Percentiles rank a stretch among this genome's conserved stretches.
These are phyloP conservation scores for Pichia rugopelliculosa DNA, from an alignment of 805 yeast genomes.

Conservation along the genomic window DNA sequence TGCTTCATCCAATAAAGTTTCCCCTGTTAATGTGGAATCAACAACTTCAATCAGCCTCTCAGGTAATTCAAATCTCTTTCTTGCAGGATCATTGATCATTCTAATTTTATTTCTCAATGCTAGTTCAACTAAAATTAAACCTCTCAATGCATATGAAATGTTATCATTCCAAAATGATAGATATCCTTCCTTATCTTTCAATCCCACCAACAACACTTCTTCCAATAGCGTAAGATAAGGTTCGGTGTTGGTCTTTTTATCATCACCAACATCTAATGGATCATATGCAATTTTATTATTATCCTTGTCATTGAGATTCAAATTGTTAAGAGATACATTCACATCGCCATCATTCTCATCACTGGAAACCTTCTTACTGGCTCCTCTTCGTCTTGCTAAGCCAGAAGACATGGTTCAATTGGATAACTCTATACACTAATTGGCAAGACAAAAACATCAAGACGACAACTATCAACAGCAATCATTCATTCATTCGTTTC, in stretches of 20 bases:
- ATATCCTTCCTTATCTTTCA: conserved; percentile 94
- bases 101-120: conserved; percentile 86
- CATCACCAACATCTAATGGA: conserved; percentile 53
- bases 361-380: background rate
- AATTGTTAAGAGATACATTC: background rate
- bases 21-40: conserved; percentile 86
- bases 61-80: conserved; percentile 79
- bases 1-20: conserved; percentile 89
- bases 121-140: conserved; percentile 85
- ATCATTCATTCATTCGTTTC: background rate
- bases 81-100: conserved; percentile 85
- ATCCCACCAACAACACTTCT: conserved; percentile 86
- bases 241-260: conserved; percentile 30
- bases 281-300: conserved; percentile 70
- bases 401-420: background rate
- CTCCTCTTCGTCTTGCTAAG: background rate
- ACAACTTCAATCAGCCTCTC: conserved; percentile 85
- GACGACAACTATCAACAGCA: background rate
- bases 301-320: conserved; percentile 2
- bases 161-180: conserved; percentile 97
- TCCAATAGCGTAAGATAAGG: conserved; percentile 93
- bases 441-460: background rate
- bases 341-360: background rate
- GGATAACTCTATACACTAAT: no score
- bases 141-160: conserved; percentile 91